phyloP scores from a whole-genome alignment of 805 yeast species.

The Saturnispora gosingensis region DNA sequence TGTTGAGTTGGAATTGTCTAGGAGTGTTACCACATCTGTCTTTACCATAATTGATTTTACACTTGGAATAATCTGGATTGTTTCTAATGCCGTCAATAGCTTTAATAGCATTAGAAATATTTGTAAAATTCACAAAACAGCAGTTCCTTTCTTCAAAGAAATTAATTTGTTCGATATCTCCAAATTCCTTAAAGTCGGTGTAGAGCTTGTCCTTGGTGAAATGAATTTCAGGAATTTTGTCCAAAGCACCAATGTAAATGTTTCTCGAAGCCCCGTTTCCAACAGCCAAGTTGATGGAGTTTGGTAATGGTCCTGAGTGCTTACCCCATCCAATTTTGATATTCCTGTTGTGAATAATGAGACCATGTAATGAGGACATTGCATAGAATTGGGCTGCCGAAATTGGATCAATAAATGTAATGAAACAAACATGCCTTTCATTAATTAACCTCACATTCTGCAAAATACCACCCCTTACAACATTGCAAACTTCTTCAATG shows the following conservation, averaged over 20 bases:
- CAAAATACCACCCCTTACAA: constrained; percentile 87
- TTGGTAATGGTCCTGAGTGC: constrained; percentile 86
- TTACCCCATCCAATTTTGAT: constrained; percentile 97
- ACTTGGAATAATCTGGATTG: constrained; percentile 53
- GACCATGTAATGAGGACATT: constrained; percentile 82
- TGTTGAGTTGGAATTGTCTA: constrained; percentile 42
- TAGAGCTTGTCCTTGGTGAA: constrained; percentile 43
- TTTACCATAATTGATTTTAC: constrained; percentile 86
- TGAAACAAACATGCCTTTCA: constrained; percentile 87
- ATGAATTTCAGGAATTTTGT: constrained; percentile 23
- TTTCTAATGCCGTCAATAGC: constrained; percentile 89
- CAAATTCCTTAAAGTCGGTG: constrained; percentile 68
- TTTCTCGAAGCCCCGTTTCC: constrained; percentile 92
- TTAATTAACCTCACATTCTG: constrained; percentile 73
- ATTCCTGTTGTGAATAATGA: constrained; percentile 75
- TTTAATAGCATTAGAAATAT: constrained; percentile 81
- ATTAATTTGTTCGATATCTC: constrained; percentile 93
- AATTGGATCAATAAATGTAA: constrained; percentile 91
- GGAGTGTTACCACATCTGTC: constrained; percentile 95
- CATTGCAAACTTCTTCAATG: constrained; percentile 90
- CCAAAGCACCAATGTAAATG: constrained; percentile 66
- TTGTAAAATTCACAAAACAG: constrained; percentile 86
- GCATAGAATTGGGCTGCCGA: constrained; percentile 98
- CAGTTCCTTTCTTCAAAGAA: constrained; percentile 76
- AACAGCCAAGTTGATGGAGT: constrained; percentile 80